Evolutionary conservation across 768 basidiomycete species (phyloP), one percentile per base, ranked within the genome.

Genomic region (Auricularia sp.): DNA sequence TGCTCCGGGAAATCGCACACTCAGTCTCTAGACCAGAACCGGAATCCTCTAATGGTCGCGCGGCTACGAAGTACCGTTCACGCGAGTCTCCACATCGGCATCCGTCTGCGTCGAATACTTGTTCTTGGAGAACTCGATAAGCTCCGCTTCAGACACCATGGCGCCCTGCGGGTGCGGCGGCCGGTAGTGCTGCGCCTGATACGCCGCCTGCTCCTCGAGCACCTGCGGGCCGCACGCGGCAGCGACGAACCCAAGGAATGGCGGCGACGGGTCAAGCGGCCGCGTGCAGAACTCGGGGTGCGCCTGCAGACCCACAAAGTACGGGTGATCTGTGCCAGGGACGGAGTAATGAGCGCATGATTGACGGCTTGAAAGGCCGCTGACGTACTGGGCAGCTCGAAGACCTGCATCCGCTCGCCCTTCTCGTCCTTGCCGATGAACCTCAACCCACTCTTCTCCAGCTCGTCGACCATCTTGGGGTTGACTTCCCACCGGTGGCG

Each of bases 221-320:
- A 85, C 81, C 3, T 79, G 76, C 18, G 54, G 14, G 0, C 83
- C 81, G 53, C 80, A 80, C 0, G 97, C 78, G 1, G 97, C 93
- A 3, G 96, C 86, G 59, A 99, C 83, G 73, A 99, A 89, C 14
- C 97, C 97, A 62, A 99, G 87, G 86, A 98, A 98, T 0, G 94
- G 88, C 0, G 97, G 97, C 0, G 93, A 97, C 1, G 97, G 97
- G 77, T 99, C 98, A 53, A 99, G 80, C 1, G 97, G 97, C 35
- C 97, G 87, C 29, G 97, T 95, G 79, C 96, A 98, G 78, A 99
- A 95, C 75, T 99, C 97, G 0, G 97, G 97, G 71, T 99, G 97
- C 1, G 97, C 92, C 77, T 99, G 97, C 54, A 99, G 80, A 29
- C 86, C 97, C 54, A 96, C 77, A 72, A 95, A 98, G 80, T 85